These are phyloP conservation scores for Lentinula sp. DNA, from an alignment of 768 basidiomycete genomes.

Conservation along the genomic window DNA sequence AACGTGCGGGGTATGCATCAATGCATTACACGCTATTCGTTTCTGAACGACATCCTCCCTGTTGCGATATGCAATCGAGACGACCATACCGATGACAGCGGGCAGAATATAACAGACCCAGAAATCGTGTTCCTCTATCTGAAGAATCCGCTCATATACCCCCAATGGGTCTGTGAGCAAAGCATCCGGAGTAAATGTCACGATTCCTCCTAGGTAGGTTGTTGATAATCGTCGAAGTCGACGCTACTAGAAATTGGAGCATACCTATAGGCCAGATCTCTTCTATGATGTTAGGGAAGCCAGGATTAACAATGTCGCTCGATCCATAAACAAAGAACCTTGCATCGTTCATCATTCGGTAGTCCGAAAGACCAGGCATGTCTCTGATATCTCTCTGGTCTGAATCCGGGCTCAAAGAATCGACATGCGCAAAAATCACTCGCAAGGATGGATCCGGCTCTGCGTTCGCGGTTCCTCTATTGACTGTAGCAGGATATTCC, in stretches of 20 bases:
- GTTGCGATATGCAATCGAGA: constrained; percentile 28
- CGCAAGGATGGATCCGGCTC: neutral
- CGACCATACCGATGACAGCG: constrained; percentile 54
- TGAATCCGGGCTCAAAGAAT: neutral
- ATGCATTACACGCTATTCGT: neutral
- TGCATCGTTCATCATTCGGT: constrained; percentile 35
- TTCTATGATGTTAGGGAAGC: constrained; percentile 47
- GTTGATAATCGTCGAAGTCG: neutral
- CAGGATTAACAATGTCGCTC: constrained; percentile 43
- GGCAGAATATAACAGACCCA: constrained; percentile 70
- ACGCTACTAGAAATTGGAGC: neutral
- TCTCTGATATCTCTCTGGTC: constrained; percentile 25
- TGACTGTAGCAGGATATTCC: neutral
- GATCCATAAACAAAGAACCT: constrained; percentile 69
- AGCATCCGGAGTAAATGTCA: constrained; percentile 63
- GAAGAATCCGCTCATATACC: constrained; percentile 39
- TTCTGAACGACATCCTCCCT: neutral
- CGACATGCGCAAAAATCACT: neutral
- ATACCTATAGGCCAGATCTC: constrained; percentile 66
- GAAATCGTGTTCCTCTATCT: constrained; percentile 52
- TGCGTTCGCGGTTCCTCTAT: neutral
- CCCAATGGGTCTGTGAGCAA: constrained; percentile 48
- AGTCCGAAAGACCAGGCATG: constrained; percentile 42
- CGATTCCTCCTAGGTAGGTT: constrained; percentile 52
- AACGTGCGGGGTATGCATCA: neutral